Base-by-base conservation (phyloP, 176 grass and related monocot species). In the Ananas comosus region DNA sequence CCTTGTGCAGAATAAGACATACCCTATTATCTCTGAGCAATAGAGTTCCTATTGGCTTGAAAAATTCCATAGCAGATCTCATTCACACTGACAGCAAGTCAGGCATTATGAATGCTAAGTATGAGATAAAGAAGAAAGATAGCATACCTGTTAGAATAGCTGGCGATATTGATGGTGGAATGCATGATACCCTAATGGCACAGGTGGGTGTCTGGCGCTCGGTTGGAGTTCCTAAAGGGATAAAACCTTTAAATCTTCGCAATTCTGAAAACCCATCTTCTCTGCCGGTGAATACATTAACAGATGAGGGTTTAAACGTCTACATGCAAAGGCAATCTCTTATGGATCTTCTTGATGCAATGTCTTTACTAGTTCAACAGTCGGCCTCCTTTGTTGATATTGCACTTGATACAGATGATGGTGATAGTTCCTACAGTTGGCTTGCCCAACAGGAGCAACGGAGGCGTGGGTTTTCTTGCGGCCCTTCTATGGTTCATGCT, bases 1-100 rank as follows among this genome's bases (percentile, higher is more conserved):
- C 89, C 53, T 90, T 97, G 94, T 97, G 94, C 67, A 80, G 86
- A 70, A 79, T 92, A 80, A 87, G 94, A 71, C 94, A 97, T 70
- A 85, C 87, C 56, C 76, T 87, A 14, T 56, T 97, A 72, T 88
- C 94, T 87, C 70, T 83, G 66, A 83, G 68, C 79, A 85, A 66
- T 50, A 97, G 88, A 88, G 77, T 71, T 25, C 71, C 76, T 72
- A 24, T 68, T 56, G 85, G 84, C 51, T 80, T 80, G 65, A 85
- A 70, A 80, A 79, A 63, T 80, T 48, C 73, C 23, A 63, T 80
- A 3, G 72, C 79, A 49, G 87, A 80, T 74, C 66, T 81, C 28
- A 73, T 75, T 50, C 79, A 77, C 66, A 59, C 65, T 78, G 85
- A 83, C 72, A 74, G 29, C 65, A 88, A 91, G 68, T 74, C 80